Base-by-base conservation (phyloP, 768 basidiomycete species). In the Mrakia gelida region DNA sequence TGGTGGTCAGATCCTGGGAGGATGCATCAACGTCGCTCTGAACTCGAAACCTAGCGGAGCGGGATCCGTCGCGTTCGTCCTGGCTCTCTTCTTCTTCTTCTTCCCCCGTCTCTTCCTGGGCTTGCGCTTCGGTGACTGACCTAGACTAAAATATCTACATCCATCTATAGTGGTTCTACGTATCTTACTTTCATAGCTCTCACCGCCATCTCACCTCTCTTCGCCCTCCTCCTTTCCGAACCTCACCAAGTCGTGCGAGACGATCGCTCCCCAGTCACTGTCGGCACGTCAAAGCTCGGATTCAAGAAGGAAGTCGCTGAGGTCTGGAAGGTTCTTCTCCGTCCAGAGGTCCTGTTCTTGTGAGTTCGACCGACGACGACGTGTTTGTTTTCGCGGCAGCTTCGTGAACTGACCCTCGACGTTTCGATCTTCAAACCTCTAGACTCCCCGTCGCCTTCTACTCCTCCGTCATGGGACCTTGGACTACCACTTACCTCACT, bases 1-100 rank as follows among this genome's bases (percentile, higher is more conserved):
- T 23, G 67, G 67, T 28, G 83, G 83, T 30, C 81, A 81, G 52
- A 79, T 83, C 26, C 79, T 84, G 30, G 82, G 82, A n/a, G 82
- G 75, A 9, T 38, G 16, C 32, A 49, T 84, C 80, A 81, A 80
- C 67, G 75, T 83, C 32, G 82, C 79, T 0, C 67, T 83, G 21
- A 84, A 84, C 79, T 80, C 81, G 1, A 80, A 81, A 10, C 38
- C 75, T 5, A 61, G 45, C 5, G 76, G 26, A 3, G 71, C 28
- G 9, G 78, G 78, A 7, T 71, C 68, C 0, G 68, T 79, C n/a
- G 70, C 78, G 8, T 61, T 52, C 30, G 45, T 45, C 45, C 41
- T 43, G 38, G 8, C 38, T 38, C 38, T n/a, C 3, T 38, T 38
- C 38, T 6, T 45, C 45, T 45, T 13, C 11, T 15, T 45, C 45